A percentile compares a stretch with the other conserved stretches of the same genome.
phyloP scores from a whole-genome alignment of 176 grass and related monocot genomes.

The Miscanthus lutarioriparius region DNA sequence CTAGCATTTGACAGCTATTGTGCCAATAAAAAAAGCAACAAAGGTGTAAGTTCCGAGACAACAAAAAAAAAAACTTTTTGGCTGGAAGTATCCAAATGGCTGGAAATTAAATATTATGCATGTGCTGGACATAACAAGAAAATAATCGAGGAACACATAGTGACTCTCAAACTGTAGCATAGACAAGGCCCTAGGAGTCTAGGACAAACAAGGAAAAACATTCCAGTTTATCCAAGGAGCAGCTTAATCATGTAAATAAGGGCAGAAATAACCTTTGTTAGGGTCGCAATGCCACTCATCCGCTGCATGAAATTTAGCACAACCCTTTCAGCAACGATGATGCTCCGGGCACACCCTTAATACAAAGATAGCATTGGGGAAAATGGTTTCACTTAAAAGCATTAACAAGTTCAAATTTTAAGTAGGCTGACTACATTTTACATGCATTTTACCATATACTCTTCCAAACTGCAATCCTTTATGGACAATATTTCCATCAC shows the following conservation, averaged over 20 bases:
- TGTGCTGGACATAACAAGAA: background rate
- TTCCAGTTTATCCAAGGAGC: conserved; percentile 7
- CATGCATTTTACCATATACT: conserved; percentile 69
- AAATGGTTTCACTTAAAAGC: background rate
- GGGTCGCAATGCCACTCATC: conserved; percentile 96
- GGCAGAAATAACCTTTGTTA: conserved; percentile 69
- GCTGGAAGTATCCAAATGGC: background rate
- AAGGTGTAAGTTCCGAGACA: background rate
- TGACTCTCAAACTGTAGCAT: conserved; percentile 11
- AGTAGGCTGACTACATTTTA: background rate
- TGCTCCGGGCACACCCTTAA: conserved; percentile 77
- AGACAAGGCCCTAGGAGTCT: background rate
- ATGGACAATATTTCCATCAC: conserved; percentile 65
- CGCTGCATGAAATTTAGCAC: conserved; percentile 99
- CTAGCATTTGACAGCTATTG: background rate
- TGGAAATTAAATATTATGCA: background rate
- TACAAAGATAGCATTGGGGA: conserved; percentile 9
- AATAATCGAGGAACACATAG: background rate
- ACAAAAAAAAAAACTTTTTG: background rate
- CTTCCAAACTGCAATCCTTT: conserved; percentile 93
- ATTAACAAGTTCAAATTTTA: background rate
- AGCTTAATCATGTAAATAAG: background rate
- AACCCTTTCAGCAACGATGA: conserved; percentile 90
- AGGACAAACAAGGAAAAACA: background rate
- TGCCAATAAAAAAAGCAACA: background rate